A percentile compares a stretch with the other conserved stretches of the same genome.
These are phyloP conservation scores for Plenodomus lindquistii DNA, from an alignment of 2,329 filamentous ascomycete species.

Conservation along the genomic window DNA sequence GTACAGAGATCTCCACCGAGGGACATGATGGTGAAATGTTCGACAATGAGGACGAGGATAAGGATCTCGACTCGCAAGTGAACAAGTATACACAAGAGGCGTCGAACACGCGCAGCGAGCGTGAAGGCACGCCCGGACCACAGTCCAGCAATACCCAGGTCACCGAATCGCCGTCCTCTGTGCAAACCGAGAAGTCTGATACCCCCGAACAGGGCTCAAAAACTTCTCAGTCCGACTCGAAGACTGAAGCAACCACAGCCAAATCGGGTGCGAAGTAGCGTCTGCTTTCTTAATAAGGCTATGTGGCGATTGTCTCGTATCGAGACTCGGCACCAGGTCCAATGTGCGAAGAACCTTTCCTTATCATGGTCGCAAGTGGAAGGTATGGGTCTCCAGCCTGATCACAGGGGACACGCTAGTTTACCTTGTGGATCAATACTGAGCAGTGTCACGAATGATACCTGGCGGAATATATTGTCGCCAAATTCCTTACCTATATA, in stretches of 20 bases:
- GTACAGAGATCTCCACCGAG: slow-evolving; percentile 87
- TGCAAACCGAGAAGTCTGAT: slow-evolving; percentile 43
- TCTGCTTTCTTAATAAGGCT: slow-evolving; percentile 9
- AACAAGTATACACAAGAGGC: slow-evolving; percentile 58
- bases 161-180: slow-evolving; percentile 43
- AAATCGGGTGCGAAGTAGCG: slow-evolving; percentile 28
- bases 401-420: slow-evolving; percentile 29
- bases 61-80: slow-evolving; percentile 83
- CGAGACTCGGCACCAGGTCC: not conserved
- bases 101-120: slow-evolving; percentile 26
- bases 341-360: slow-evolving; percentile 4
- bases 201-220: slow-evolving; percentile 13
- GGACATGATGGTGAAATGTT: slow-evolving; percentile 93
- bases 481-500: slow-evolving; percentile 26
- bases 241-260: slow-evolving; percentile 9
- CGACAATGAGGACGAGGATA: slow-evolving; percentile 84
- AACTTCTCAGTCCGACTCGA: slow-evolving; percentile 26
- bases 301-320: not conserved
- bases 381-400: slow-evolving; percentile 17
- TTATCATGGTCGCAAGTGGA: slow-evolving; percentile 18
- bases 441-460: slow-evolving; percentile 41
- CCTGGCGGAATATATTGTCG: slow-evolving; percentile 39
- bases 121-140: slow-evolving; percentile 33
- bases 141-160: slow-evolving; percentile 23
- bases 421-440: slow-evolving; percentile 22